Conservation (phyloP, 805 yeast genomes). For the Yarrowia porcina region DNA sequence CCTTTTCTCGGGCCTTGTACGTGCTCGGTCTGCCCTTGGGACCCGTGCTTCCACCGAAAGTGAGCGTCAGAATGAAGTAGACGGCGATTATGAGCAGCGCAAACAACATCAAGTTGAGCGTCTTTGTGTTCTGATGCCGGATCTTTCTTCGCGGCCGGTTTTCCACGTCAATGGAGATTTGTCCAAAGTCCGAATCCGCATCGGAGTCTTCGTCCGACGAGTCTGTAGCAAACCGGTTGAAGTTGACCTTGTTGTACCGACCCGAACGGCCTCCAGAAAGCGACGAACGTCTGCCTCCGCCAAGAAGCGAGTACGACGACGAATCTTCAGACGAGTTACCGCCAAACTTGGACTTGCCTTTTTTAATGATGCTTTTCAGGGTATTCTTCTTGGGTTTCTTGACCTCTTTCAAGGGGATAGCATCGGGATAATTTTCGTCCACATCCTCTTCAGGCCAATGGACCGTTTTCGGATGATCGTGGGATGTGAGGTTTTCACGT, state of each 20-base stretch:
- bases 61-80: slow-evolving; percentile 1
- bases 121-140: neutral
- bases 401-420: slow-evolving; percentile 15
- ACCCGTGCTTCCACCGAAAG: slow-evolving; percentile 6
- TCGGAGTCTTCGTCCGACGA: slow-evolving; percentile 9
- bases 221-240: slow-evolving; percentile 11
- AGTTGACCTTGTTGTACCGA: slow-evolving; percentile 8
- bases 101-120: slow-evolving; percentile 2
- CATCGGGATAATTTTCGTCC: neutral
- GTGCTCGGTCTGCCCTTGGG: slow-evolving; percentile 17
- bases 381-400: slow-evolving; percentile 1
- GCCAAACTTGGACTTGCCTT: slow-evolving; percentile 23
- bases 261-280: slow-evolving; percentile 6
- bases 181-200: slow-evolving; percentile 12
- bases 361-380: slow-evolving; percentile 16
- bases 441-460: slow-evolving; percentile 17
- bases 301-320: slow-evolving; percentile 1
- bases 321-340: slow-evolving; percentile 9
- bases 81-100: slow-evolving; percentile 9
- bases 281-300: slow-evolving; percentile 2
- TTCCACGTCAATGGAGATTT: slow-evolving; percentile 23
- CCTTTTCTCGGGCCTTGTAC: neutral
- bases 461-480: slow-evolving; percentile 3
- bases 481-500: neutral
- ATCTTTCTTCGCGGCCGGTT: neutral